phyloP scores from a whole-genome alignment of 192 early-diverging fungal species.

The Coemansia sp. region DNA sequence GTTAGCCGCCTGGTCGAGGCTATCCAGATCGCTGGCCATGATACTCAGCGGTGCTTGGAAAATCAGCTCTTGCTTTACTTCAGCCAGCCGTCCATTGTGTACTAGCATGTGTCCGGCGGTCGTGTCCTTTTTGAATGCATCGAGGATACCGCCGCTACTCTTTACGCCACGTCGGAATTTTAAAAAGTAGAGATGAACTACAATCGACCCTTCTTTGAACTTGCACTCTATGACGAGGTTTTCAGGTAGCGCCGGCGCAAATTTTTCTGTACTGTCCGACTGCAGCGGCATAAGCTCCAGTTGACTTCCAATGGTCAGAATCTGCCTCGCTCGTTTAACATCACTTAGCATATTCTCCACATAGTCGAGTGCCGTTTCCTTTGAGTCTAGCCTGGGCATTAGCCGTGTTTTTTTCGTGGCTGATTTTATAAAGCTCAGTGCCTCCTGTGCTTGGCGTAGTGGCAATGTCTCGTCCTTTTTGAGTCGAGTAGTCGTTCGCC shows the following conservation, averaged over 20 bases:
- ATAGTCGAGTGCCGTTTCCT: constrained; percentile 15
- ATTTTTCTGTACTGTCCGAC: constrained; percentile 28
- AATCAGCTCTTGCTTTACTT: constrained; percentile 33
- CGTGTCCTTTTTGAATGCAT: constrained; percentile 41
- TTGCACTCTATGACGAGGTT: constrained; percentile 43
- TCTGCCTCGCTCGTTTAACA: constrained; percentile 17
- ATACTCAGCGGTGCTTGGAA: constrained; percentile 23
- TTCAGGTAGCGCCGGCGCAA: constrained; percentile 44
- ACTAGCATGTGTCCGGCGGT: constrained; percentile 41
- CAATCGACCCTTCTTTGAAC: constrained; percentile 14
- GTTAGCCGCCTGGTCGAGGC: constrained; percentile 22
- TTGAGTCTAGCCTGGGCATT: constrained; percentile 5
- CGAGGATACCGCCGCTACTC: constrained; percentile 30
- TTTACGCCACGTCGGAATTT: constrained; percentile 31
- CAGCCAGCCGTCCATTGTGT: constrained; percentile 34
- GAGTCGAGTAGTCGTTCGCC: constrained; percentile 26
- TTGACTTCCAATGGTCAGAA: constrained; percentile 14
- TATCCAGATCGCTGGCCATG: constrained; percentile 5
- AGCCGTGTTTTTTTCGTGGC: constrained; percentile 13
- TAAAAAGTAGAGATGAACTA: constrained; percentile 34
- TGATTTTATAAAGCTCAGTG: constrained; percentile 27
- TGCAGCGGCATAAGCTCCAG: constrained; percentile 35
- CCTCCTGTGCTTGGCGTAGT: constrained; percentile 34
- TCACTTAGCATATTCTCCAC: constrained; percentile 17
- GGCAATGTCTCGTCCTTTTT: constrained; percentile 35